A percentile compares a stretch with the other conserved stretches of the same genome.
Conservation (phyloP, 345 rosid genomes). For the Combretum micranthum region DNA sequence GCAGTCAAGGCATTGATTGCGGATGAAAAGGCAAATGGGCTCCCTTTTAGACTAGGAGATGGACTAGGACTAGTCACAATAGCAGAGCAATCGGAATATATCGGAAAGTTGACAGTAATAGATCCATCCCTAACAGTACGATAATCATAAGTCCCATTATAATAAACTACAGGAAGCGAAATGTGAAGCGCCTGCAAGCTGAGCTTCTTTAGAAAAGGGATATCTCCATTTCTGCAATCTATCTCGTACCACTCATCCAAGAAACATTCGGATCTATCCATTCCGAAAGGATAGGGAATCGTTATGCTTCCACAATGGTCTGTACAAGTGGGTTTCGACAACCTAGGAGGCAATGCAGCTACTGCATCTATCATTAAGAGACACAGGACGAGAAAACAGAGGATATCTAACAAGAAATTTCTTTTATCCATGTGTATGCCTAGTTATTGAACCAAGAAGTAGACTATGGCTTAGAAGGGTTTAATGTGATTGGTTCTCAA, state of each 20-base stretch:
- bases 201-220: neutral
- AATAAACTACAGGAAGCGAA: neutral
- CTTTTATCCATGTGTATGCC: too few relatives aligned
- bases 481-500: too few relatives aligned
- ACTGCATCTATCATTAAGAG: neutral
- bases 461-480: too few relatives aligned
- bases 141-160: too few relatives aligned
- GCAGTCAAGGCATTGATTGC: neutral
- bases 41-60: neutral
- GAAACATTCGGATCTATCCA: conserved; percentile 1
- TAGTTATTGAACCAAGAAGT: too few relatives aligned
- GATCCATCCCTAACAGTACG: neutral
- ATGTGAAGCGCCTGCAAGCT: neutral
- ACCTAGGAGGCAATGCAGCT: neutral
- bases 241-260: conserved; percentile 9
- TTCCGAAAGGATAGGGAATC: conserved; percentile 5
- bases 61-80: neutral
- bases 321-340: neutral
- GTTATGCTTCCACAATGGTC: neutral
- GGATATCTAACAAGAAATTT: too few relatives aligned
- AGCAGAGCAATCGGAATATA: neutral
- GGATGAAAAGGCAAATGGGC: neutral
- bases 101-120: conserved; percentile 2
- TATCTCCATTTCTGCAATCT: neutral
- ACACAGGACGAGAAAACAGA: too few relatives aligned